These are phyloP conservation scores for Trichoderma harzianum DNA, from an alignment of 2,329 filamentous ascomycete species.

Conservation along the genomic window DNA sequence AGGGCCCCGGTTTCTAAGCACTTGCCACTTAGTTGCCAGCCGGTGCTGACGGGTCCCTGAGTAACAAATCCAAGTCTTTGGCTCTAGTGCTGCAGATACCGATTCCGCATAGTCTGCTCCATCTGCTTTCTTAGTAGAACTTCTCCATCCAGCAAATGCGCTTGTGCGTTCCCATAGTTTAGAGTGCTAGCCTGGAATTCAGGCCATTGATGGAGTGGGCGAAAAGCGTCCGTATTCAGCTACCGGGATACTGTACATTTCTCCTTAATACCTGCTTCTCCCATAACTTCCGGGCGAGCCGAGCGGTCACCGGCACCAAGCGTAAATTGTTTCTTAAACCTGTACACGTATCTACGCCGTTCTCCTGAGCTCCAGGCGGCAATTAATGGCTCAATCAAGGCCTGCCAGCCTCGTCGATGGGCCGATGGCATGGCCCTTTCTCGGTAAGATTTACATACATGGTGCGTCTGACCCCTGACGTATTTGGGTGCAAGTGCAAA, in stretches of 20 bases:
- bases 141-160: background rate
- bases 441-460: background rate
- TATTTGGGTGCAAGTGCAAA: background rate
- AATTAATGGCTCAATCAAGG: constrained; percentile 5
- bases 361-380: background rate
- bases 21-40: background rate
- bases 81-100: background rate
- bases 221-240: background rate
- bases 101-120: background rate
- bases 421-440: background rate
- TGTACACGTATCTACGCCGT: background rate
- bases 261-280: background rate
- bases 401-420: background rate
- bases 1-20: constrained; percentile 12
- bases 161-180: background rate
- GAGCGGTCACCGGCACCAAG: background rate
- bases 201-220: background rate
- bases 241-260: background rate
- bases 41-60: constrained; percentile 12
- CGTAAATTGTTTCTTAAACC: background rate
- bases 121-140: background rate
- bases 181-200: background rate
- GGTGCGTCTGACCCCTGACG: background rate
- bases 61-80: background rate
- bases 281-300: background rate